Evolutionary conservation across 1,284 basidiomycete genomes (phyloP), one percentile per base, ranked within the genome.

Genomic region (Rhodotorula sp.): DNA sequence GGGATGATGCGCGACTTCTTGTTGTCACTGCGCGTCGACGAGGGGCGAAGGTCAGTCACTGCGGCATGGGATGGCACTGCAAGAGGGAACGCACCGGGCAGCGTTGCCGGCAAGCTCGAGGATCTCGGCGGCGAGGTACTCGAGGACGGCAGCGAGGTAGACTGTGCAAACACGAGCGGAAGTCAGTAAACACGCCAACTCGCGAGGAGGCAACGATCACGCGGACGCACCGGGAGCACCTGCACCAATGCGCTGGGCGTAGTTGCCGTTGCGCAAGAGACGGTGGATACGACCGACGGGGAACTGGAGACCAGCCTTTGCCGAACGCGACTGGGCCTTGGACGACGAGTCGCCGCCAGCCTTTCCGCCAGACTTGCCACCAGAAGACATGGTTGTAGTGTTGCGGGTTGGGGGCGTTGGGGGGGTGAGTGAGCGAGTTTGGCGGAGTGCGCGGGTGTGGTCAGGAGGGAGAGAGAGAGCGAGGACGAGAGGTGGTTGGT

Each of bases 241-340:
- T 67, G 85, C 87, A 82, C 89, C 88, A 69, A 90, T 84, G 81
- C 88, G 87, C 85, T 90, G 90, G 59, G 72, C 72, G 67, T 74
- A 74, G 72, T 74, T 74, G 37, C 72, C 72, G 47, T 60, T 59
- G 53, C 72, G 69, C 79, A 92, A 82, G 64, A 90, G 86, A 85
- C 91, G 87, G 81, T 92, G 90, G 78, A 93, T 89, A 86, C 91
- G 89, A 81, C 89, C 88, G 75, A 93, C 91, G 69, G 90, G 91
- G 84, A 92, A 89, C 80, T 81, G 90, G 69, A 93, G 87, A 74
- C 90, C 90, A 76, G 90, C 90, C 83, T 89, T 91, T 75, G 88
- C 85, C 58, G 91, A 92, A 51, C 72, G 72, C 47, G 72, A 74
- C 64, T 70, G 65, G 31, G 70, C 60, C 70, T 71, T 72, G 85